phyloP scores from a whole-genome alignment of 805 yeast genomes.

The Spathaspora passalidarum region DNA sequence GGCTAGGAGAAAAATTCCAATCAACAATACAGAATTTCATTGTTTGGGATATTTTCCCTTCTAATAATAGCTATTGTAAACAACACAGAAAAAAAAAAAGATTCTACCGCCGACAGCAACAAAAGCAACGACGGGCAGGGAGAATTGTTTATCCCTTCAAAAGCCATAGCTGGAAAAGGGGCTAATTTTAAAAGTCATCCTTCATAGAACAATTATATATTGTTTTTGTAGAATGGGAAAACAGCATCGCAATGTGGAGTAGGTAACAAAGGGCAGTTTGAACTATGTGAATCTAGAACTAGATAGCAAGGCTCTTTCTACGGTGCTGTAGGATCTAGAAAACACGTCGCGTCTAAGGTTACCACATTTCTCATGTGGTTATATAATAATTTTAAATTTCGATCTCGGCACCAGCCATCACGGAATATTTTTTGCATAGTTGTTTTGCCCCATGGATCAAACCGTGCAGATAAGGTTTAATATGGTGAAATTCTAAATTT shows the following conservation, averaged over 20 bases:
- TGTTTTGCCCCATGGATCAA: neutral
- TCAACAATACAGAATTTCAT: neutral
- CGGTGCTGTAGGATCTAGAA: neutral
- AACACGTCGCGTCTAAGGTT: neutral
- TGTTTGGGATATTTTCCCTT: neutral
- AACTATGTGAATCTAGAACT: too few species aligned
- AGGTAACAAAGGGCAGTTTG: too few species aligned
- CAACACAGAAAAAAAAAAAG: too few species aligned
- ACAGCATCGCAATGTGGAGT: neutral
- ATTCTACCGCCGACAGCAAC: too few species aligned
- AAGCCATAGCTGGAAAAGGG: conserved; percentile 1
- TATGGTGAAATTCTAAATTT: neutral
- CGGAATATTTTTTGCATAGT: neutral
- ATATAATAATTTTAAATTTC: neutral
- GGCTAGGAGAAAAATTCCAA: neutral
- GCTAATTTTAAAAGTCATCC: neutral
- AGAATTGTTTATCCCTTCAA: neutral
- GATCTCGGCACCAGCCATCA: neutral
- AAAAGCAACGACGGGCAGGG: neutral
- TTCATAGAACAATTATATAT: neutral
- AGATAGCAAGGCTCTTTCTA: neutral
- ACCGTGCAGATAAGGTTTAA: neutral
- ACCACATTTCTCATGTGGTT: neutral
- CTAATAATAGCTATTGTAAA: neutral
- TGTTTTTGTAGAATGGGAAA: neutral